Evolutionary conservation across 345 rosid species (phyloP).

Genomic region (Populus pruinosa): DNA sequence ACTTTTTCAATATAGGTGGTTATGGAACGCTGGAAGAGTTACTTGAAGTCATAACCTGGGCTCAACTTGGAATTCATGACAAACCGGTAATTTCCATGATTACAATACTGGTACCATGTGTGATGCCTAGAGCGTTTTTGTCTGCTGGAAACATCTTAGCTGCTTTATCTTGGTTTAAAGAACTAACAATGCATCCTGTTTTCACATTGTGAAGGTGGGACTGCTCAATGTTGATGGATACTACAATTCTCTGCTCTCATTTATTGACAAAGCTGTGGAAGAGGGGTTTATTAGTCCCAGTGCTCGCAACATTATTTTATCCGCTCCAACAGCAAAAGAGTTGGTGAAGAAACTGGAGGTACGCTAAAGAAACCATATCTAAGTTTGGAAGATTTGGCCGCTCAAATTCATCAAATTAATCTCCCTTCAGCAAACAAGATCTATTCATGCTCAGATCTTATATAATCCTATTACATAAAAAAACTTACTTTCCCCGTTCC

Average conservation of each 20-base stretch:
- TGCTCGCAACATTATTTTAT: slow-evolving; percentile 84
- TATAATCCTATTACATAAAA: not conserved
- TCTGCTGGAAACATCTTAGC: not conserved
- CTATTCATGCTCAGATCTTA: not conserved
- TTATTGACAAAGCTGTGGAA: slow-evolving; percentile 96
- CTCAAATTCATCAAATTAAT: not conserved
- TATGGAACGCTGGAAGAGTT: slow-evolving; percentile 97
- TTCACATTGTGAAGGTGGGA: slow-evolving; percentile 66
- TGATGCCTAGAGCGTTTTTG: not conserved
- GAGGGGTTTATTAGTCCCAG: slow-evolving; percentile 83
- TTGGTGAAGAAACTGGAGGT: slow-evolving; percentile 89
- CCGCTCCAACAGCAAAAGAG: slow-evolving; percentile 86
- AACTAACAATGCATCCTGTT: slow-evolving; percentile 8
- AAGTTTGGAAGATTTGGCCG: not conserved
- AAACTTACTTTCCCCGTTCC: not conserved
- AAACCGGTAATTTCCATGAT: slow-evolving; percentile 57
- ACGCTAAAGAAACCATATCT: slow-evolving; percentile 7
- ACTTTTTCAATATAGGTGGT: slow-evolving; percentile 50
- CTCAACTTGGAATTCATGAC: slow-evolving; percentile 97
- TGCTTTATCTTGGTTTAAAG: not conserved
- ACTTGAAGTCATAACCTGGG: slow-evolving; percentile 98
- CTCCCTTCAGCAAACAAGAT: not conserved
- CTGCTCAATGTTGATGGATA: slow-evolving; percentile 97
- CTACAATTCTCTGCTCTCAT: slow-evolving; percentile 93
- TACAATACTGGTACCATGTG: not conserved